Base-by-base conservation (phyloP, 768 basidiomycete species). In the Leccinum olivaceopallidum region DNA sequence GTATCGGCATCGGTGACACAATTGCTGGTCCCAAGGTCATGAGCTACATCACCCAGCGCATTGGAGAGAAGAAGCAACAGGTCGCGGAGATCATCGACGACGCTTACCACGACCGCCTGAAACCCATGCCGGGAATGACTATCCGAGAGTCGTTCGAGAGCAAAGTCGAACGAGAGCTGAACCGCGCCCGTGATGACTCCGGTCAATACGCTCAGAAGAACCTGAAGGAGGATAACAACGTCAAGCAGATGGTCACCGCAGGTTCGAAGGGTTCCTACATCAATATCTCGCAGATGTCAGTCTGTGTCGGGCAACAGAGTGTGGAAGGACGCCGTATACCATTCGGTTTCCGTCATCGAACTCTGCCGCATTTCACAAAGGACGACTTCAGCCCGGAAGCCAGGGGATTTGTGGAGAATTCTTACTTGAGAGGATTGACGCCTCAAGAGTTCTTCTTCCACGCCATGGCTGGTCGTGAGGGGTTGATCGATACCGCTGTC, bases 381-480 rank as follows among this genome's bases (percentile, higher is more conserved):
- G 97, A 98, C 68, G 96, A 98, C 74, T 98, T 95, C 79, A 94
- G 94, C 70, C 95, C 97, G 2, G 96, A 98, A 70, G 91, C 97
- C 6, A 89, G 96, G 58, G 97, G 97, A 18, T 99, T 98, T 73
- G 97, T 99, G 62, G 97, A 98, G 76, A 99, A 99, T 73, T 98
- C 97, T 22, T 98, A 98, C 69, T 81, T 98, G 36, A 90, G 95
- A 59, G 95, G 97, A 26, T 74, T 99, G 61, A 98, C 95, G 3
- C 96, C 97, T 0, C 95, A 98, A 65, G 97, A 99, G 72, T 99
- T 94, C 82, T 98, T 98, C 83, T 98, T 99, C 87, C 97, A 99
- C 75, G 97, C 97, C 59, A 98, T 98, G 96, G 96, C 96, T 68
- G 96, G 97, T 76, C 92, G 97, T 67, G 97, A 98, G 77, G 97